Evolutionary conservation across 257 asterid genomes (phyloP).

Genomic region (Petunia axillaris): DNA sequence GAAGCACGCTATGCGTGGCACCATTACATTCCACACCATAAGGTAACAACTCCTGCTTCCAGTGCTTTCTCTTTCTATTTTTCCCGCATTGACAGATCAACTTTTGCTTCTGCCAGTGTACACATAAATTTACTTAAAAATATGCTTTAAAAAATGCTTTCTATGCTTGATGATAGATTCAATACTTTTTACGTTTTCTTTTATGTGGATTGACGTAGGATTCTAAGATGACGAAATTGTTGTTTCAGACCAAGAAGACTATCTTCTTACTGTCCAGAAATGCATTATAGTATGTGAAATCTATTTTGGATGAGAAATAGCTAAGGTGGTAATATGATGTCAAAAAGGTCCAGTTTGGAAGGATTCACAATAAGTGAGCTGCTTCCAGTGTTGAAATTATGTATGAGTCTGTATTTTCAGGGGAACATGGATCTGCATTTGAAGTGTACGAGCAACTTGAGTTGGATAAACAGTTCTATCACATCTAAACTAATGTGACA

Average conservation of each 20-base stretch:
- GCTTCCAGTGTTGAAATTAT: too few relatives aligned
- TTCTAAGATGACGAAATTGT: neutral
- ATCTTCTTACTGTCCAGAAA: neutral
- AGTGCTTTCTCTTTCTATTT: neutral
- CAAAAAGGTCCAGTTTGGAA: neutral
- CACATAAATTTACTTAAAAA: neutral
- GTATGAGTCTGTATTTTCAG: neutral
- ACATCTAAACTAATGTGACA: too few relatives aligned
- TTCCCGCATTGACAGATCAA: neutral
- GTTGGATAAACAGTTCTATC: neutral
- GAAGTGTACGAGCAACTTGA: neutral
- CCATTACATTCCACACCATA: constrained; percentile 98
- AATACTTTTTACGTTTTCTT: too few relatives aligned
- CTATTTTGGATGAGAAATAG: neutral
- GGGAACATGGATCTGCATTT: neutral
- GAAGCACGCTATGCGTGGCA: constrained; percentile 99
- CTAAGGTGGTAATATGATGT: neutral
- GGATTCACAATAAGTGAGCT: too few relatives aligned
- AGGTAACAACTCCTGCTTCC: constrained; percentile 49
- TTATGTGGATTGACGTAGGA: too few relatives aligned
- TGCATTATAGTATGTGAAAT: neutral
- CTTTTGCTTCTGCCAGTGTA: neutral
- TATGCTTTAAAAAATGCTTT: neutral
- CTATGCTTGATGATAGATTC: neutral
- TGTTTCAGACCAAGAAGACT: neutral